Evolutionary conservation across 257 asterid genomes (phyloP).

Genomic region (Solanum etuberosum): DNA sequence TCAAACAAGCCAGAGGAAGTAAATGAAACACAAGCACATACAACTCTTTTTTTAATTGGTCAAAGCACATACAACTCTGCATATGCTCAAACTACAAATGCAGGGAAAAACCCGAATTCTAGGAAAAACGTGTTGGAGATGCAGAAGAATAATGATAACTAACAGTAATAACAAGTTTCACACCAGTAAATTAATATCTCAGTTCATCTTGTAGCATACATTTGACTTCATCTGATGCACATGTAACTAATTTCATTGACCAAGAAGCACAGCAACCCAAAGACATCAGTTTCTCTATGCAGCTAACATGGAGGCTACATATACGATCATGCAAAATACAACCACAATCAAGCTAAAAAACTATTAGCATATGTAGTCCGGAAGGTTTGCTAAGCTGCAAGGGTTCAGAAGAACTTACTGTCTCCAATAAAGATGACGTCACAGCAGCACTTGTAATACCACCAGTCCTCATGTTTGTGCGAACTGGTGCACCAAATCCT

Average conservation of each 20-base stretch:
- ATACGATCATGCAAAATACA: neutral
- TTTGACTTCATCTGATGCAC: neutral
- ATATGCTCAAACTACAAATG: neutral
- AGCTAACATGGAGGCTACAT: neutral
- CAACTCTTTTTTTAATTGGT: neutral
- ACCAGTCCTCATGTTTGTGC: conserved; percentile 89
- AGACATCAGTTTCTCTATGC: neutral
- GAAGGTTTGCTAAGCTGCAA: neutral
- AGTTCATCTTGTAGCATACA: neutral
- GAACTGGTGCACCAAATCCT: conserved; percentile 96
- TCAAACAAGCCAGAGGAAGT: neutral
- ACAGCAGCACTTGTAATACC: conserved; percentile 67
- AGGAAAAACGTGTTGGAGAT: neutral
- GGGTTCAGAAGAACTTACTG: conserved; percentile 41
- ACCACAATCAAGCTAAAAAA: neutral
- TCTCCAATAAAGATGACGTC: conserved; percentile 80
- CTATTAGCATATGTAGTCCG: neutral
- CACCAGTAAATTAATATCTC: neutral
- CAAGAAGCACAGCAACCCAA: neutral
- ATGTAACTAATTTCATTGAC: neutral
- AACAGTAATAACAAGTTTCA: neutral
- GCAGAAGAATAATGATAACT: neutral
- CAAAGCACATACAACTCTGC: neutral
- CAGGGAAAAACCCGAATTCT: neutral
- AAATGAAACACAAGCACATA: neutral